phyloP scores from a whole-genome alignment of 768 basidiomycete species.

The Tricholoma furcatifolium region DNA sequence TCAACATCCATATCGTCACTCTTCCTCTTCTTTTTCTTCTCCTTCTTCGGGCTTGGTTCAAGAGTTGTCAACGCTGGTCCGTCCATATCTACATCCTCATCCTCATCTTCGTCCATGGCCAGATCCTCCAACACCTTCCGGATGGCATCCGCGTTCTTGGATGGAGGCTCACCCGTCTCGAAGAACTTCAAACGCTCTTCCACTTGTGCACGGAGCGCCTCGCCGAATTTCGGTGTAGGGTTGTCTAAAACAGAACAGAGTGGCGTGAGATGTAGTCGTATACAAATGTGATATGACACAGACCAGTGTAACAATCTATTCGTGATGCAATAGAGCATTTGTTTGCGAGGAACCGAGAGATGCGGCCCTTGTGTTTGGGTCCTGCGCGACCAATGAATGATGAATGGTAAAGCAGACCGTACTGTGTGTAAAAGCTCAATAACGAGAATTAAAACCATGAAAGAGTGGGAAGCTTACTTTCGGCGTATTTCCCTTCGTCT shows the following conservation, averaged over 20 bases:
- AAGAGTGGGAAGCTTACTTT: constrained; percentile 50
- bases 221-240: constrained; percentile 92
- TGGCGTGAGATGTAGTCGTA: constrained; percentile 6
- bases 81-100: constrained; percentile 44
- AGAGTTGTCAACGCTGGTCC: constrained; percentile 57
- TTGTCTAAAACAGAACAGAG: constrained; percentile 45
- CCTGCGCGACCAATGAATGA: constrained; percentile 95
- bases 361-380: constrained; percentile 93
- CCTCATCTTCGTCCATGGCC: constrained; percentile 57
- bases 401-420: constrained; percentile 96
- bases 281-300: constrained; percentile 14
- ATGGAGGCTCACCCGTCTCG: constrained; percentile 85
- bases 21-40: constrained; percentile 70
- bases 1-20: constrained; percentile 68
- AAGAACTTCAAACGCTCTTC: constrained; percentile 96
- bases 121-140: constrained; percentile 83
- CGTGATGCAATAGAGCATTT: constrained; percentile 97
- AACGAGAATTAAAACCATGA: neutral
- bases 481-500: constrained; percentile 98
- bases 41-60: constrained; percentile 53
- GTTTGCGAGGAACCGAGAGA: constrained; percentile 98
- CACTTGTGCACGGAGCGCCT: constrained; percentile 90
- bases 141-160: constrained; percentile 92
- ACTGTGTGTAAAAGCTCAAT: constrained; percentile 44
- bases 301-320: constrained; percentile 93